Base-by-base conservation (phyloP, 2,329 filamentous ascomycete species). In the Xylaria sp. region DNA sequence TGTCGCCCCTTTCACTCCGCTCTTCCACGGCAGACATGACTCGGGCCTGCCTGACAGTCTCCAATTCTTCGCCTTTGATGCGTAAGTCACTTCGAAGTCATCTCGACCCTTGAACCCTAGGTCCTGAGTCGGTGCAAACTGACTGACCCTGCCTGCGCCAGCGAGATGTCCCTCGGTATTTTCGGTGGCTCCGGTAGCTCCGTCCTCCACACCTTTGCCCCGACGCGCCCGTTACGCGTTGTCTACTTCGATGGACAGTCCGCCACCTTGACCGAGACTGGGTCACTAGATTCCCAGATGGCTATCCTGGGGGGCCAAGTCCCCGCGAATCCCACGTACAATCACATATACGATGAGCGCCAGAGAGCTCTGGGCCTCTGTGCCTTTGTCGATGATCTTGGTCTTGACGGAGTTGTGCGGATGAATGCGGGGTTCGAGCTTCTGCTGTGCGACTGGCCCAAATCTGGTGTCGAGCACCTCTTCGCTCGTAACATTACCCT, bases 401-500 rank as follows among this genome's bases (percentile, higher is more conserved):
- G 25, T 3, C 51, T 61, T 17, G 47, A 61, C 36, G 58, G 45
- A 7, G 36, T 61, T 5, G 58, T 61, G 6, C 15, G 47, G 47
- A 61, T 61, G 58, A 61, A 61, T 11, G 58, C 47, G 2, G 58
- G 58, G 5, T 61, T 61, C 20, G 58, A 61, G 49, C 53, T 61
- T 2, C 36, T 61, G 25, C 49, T 61, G 3, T 53, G 58, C 36
- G 10, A 61, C 29, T 61, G 58, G 58, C 38, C 58, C 1, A 20
- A 45, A 36, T 61, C 58, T 1, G 38, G 58, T 31, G 58, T 61
- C 6, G 17, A 61, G 49, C 58, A 61, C 27, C 47, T 51, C 33
- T 61, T 61, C 36, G 39, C 58, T 22, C 53, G 49, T 44, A 61
- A 61, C 27, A 10, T 61, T 15, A 53, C 58, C 2, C 36, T 54